Base-by-base conservation (phyloP, 2,329 filamentous ascomycete genomes). In the Fusarium sp. region DNA sequence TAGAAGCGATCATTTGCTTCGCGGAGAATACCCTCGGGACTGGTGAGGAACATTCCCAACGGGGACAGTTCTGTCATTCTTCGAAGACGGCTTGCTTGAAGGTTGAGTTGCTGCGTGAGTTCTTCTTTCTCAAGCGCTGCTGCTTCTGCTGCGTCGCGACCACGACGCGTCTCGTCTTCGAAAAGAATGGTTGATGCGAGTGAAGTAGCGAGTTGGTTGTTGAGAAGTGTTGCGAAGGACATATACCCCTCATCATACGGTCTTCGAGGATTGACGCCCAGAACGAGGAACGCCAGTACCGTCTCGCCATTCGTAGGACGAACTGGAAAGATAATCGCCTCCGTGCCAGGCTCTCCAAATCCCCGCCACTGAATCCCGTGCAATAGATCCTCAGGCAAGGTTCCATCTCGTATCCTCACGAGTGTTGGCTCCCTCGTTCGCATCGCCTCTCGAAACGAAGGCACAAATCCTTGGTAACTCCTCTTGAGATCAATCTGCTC, bases 241-340 rank as follows among this genome's bases (percentile, higher is more conserved):
- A 85, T 86, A 74, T 93, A 94, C 60, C 92, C 90, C 55, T 91
- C 89, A 75, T 94, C 92, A 66, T 92, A 93, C 0, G 91, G 91
- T 41, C 91, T 84, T 28, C 91, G 84, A 9, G 92, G 91, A 74
- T 93, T 93, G 13, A 93, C 85, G 3, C 91, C 91, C 45, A 94
- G 83, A 4, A 93, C 85, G 4, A 94, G 82, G 61, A 93, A 89
- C 0, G 91, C 92, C 39, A 93, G 84, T 0, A 90, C 89, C 4
- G 86, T 86, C 48, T 93, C 91, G 10, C 84, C 90, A 4, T 89
- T 92, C 0, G 91, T 86, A 3, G 85, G 90, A 57, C 92, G 89
- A 28, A 94, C 91, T 0, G 92, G 91, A 71, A 90, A 90, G 10
- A 93, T 87, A 2, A 93, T 88, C 14, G 91, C 90, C 11, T 90